Evolutionary conservation across 306 rosid genomes (phyloP).

Genomic region (Amphicarpaea edgeworthii): DNA sequence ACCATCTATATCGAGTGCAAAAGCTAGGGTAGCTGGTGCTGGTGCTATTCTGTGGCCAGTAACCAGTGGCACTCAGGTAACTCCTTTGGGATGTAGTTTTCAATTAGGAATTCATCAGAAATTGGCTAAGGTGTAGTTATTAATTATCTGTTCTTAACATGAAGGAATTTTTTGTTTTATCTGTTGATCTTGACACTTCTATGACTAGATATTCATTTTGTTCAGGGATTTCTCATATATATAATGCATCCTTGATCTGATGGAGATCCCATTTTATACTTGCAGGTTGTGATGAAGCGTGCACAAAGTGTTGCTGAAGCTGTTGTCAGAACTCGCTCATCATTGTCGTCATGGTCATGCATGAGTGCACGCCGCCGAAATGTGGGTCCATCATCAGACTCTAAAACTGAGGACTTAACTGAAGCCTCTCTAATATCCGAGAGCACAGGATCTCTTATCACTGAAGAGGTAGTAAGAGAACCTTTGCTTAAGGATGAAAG

Average conservation of each 20-base stretch:
- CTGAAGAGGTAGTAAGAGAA: slow-evolving; percentile 43
- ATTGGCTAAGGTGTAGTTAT: slow-evolving; percentile 22
- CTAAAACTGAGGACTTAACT: slow-evolving; percentile 54
- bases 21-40: slow-evolving; percentile 90
- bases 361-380: slow-evolving; percentile 92
- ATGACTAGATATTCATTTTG: slow-evolving; percentile 6
- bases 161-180: not conserved
- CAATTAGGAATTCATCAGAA: not conserved
- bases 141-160: slow-evolving; percentile 20
- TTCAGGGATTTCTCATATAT: slow-evolving; percentile 20
- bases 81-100: slow-evolving; percentile 30
- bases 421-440: slow-evolving; percentile 60
- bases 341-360: slow-evolving; percentile 94
- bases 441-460: slow-evolving; percentile 50
- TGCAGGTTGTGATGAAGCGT: slow-evolving; percentile 88
- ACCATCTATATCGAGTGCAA: slow-evolving; percentile 93
- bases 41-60: slow-evolving; percentile 89
- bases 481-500: slow-evolving; percentile 53
- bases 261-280: slow-evolving; percentile 38
- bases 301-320: slow-evolving; percentile 96
- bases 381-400: slow-evolving; percentile 51
- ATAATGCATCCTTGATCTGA: slow-evolving; percentile 19
- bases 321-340: slow-evolving; percentile 90
- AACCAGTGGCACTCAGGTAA: slow-evolving; percentile 92
- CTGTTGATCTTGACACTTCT: slow-evolving; percentile 13